These are phyloP conservation scores for Fraxinus baroniana DNA, from an alignment of 305 asterid genomes.

Conservation along the genomic window DNA sequence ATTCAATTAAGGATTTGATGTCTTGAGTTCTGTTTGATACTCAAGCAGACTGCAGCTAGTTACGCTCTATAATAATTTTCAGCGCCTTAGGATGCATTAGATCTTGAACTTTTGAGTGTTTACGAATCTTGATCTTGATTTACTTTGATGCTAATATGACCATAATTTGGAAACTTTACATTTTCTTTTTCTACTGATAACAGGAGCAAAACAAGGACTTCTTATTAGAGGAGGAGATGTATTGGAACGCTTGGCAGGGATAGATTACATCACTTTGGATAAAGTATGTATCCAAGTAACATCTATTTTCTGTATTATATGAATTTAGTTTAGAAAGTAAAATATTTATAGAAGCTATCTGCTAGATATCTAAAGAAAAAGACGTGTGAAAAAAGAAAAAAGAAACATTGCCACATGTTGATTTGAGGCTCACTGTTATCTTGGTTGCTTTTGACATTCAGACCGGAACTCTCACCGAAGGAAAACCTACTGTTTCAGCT, in stretches of 20 bases:
- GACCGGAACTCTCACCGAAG: conserved; percentile 99
- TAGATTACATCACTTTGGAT: conserved; percentile 73
- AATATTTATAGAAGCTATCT: background rate
- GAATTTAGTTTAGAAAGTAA: background rate
- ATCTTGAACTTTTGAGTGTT: background rate
- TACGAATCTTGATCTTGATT: background rate
- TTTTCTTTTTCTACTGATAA: conserved; percentile 18
- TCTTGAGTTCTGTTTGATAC: conserved; percentile 8
- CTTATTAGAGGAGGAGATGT: conserved; percentile 97
- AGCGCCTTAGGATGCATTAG: conserved; percentile 12
- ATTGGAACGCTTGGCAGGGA: conserved; percentile 83
- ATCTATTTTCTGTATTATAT: background rate
- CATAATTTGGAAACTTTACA: conserved; percentile 18
- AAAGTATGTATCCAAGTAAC: conserved; percentile 50
- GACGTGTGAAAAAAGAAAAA: background rate
- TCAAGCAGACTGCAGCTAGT: conserved; percentile 11
- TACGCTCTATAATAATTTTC: background rate
- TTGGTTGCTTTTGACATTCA: conserved; percentile 34
- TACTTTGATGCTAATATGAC: conserved; percentile 18
- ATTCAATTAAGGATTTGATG: background rate
- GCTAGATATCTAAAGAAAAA: conserved; percentile 1
- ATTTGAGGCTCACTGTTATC: conserved; percentile 11
- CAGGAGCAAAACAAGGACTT: conserved; percentile 96
- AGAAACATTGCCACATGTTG: background rate
- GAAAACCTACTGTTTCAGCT: conserved; percentile 85